Conservation (phyloP, 345 rosid genomes). For the Eucalyptus regnans region DNA sequence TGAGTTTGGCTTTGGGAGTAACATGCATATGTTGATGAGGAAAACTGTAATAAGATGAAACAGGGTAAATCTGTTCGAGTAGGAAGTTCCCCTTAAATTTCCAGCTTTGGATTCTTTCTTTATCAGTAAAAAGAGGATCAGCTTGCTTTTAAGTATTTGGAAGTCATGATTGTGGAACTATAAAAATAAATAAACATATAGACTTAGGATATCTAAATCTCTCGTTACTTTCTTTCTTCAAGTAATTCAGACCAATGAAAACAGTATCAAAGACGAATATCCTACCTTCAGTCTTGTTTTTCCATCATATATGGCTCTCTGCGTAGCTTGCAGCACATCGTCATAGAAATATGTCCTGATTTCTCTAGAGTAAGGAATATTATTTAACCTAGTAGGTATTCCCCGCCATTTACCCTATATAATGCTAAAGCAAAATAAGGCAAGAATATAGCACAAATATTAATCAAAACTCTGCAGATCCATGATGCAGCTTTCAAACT, state of each 20-base stretch:
- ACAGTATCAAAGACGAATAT: neutral
- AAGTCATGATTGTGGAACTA: neutral
- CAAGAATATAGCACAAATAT: slow-evolving; percentile 1
- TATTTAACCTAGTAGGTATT: slow-evolving; percentile 82
- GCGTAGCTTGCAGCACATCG: slow-evolving; percentile 69
- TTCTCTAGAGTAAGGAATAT: slow-evolving; percentile 85
- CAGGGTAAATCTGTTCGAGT: neutral
- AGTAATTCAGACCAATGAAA: neutral
- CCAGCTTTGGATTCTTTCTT: neutral
- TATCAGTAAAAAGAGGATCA: neutral
- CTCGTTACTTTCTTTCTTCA: neutral
- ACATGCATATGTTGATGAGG: neutral
- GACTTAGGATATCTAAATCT: neutral
- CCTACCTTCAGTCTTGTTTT: slow-evolving; percentile 59
- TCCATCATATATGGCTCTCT: slow-evolving; percentile 62
- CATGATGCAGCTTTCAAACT: neutral
- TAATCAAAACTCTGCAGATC: neutral
- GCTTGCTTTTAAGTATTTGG: neutral
- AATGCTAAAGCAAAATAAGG: slow-evolving; percentile 20
- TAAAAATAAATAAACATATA: neutral
- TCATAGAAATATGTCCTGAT: slow-evolving; percentile 77
- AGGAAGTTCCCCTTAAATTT: neutral
- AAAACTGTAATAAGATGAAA: neutral
- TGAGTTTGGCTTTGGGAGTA: neutral
- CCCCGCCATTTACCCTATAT: slow-evolving; percentile 77